These are phyloP conservation scores for Francoa sonchifolia DNA, from an alignment of 441 rosid genomes.

Conservation along the genomic window DNA sequence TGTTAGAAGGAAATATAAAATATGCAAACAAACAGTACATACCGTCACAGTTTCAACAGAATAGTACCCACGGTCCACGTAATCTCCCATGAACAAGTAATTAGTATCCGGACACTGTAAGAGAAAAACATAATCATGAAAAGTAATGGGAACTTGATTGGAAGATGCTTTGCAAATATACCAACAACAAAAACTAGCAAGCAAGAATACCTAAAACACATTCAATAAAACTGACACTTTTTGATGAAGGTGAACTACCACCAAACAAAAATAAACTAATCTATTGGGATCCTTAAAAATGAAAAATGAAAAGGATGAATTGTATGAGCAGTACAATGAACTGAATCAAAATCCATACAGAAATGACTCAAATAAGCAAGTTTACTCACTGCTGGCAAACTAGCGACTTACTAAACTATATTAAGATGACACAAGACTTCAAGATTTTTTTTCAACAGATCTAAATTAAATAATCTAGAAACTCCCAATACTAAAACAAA, in stretches of 20 bases:
- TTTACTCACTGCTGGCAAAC: conserved; percentile 12
- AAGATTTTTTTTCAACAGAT: conserved; percentile 8
- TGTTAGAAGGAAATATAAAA: too few relatives aligned
- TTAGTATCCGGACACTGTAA: conserved; percentile 75
- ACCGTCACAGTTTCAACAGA: conserved; percentile 74
- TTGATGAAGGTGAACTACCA: too few relatives aligned
- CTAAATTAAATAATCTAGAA: conserved; percentile 10
- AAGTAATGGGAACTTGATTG: neutral
- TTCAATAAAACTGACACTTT: too few relatives aligned
- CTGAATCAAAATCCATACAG: neutral
- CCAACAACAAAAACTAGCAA: too few relatives aligned
- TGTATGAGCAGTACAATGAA: neutral
- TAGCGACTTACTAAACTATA: conserved; percentile 15
- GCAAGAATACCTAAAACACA: too few relatives aligned
- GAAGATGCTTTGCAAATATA: too few relatives aligned
- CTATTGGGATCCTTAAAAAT: too few relatives aligned
- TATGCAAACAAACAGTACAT: conserved; percentile 8
- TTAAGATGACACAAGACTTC: too few relatives aligned
- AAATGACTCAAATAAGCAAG: conserved; percentile 9
- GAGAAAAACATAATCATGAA: neutral
- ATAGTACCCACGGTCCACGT: conserved; percentile 69
- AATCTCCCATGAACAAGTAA: conserved; percentile 76
- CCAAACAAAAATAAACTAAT: too few relatives aligned
- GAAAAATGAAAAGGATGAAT: too few relatives aligned
- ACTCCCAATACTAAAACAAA: conserved; percentile 9